These are phyloP conservation scores for Starmerella gropengiesseri DNA, from an alignment of 805 yeast genomes.

Conservation along the genomic window DNA sequence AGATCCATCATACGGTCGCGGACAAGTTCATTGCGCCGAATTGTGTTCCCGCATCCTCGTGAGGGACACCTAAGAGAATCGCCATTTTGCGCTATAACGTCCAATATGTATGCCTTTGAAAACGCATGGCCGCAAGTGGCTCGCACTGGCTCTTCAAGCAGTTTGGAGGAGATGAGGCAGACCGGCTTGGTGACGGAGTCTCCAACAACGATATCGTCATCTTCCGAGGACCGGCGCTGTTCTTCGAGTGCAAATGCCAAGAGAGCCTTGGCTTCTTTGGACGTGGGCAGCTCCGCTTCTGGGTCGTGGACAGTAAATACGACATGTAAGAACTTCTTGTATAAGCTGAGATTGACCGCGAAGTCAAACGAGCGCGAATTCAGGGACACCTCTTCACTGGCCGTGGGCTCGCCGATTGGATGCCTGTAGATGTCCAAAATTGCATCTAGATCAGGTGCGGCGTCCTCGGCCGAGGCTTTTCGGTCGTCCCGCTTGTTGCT, in stretches of 20 bases:
- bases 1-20: slow-evolving; percentile 18
- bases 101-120: slow-evolving; percentile 6
- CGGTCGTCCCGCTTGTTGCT: background rate
- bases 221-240: slow-evolving; percentile 5
- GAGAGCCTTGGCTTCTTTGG: background rate
- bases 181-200: slow-evolving; percentile 8
- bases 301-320: background rate
- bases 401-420: background rate
- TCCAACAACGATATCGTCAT: slow-evolving; percentile 7
- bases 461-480: background rate
- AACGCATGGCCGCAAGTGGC: slow-evolving; percentile 19
- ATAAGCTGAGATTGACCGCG: background rate
- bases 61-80: slow-evolving; percentile 12
- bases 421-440: background rate
- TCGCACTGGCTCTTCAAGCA: slow-evolving; percentile 18
- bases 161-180: slow-evolving; percentile 14
- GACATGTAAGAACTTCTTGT: background rate
- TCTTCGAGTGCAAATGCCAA: background rate
- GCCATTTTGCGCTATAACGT: background rate
- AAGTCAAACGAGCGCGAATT: background rate
- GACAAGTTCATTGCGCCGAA: background rate
- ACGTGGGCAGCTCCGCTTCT: background rate
- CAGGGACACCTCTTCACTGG: background rate
- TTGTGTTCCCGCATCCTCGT: slow-evolving; percentile 7
- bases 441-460: background rate